A percentile compares a stretch with the other conserved stretches of the same genome.
phyloP scores from a whole-genome alignment of 2,329 filamentous ascomycete genomes.

The Dactylella cylindrospora region DNA sequence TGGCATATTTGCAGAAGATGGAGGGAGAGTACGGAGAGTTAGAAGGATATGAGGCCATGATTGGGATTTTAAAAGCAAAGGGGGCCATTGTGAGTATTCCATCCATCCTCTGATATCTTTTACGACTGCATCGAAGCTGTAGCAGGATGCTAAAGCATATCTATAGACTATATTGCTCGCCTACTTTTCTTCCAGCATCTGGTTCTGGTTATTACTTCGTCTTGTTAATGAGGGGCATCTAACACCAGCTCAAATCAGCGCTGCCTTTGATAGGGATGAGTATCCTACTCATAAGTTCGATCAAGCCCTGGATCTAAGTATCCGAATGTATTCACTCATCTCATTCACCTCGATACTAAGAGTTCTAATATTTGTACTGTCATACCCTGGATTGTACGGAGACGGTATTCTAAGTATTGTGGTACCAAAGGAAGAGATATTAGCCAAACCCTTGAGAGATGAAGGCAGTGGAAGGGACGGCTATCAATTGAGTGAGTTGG shows the following conservation, averaged over 20 bases:
- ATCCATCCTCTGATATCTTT: background rate
- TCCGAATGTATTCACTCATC: constrained; percentile 9
- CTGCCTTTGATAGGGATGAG: background rate
- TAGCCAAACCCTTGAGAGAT: background rate
- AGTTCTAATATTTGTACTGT: background rate
- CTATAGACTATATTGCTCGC: background rate
- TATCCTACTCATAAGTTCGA: too few relatives aligned
- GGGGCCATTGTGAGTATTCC: constrained; percentile 5
- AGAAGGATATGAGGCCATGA: background rate
- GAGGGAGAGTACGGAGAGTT: background rate
- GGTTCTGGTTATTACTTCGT: constrained; percentile 9
- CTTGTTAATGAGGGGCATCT: background rate
- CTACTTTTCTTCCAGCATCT: constrained; percentile 14
- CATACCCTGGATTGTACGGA: constrained; percentile 5
- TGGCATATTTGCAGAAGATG: constrained; percentile 5
- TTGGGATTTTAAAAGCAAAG: constrained; percentile 1
- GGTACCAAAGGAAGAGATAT: background rate
- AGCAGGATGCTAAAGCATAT: background rate
- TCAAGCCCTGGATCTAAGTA: constrained; percentile 4
- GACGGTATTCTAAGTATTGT: constrained; percentile 2
- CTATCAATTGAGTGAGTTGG: constrained; percentile 5
- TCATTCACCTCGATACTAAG: constrained; percentile 4
- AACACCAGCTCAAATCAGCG: background rate
- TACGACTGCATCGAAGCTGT: background rate
- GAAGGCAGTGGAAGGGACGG: background rate